Conservation (phyloP, 2,329 filamentous ascomycete genomes). For the Cytospora leucostoma region DNA sequence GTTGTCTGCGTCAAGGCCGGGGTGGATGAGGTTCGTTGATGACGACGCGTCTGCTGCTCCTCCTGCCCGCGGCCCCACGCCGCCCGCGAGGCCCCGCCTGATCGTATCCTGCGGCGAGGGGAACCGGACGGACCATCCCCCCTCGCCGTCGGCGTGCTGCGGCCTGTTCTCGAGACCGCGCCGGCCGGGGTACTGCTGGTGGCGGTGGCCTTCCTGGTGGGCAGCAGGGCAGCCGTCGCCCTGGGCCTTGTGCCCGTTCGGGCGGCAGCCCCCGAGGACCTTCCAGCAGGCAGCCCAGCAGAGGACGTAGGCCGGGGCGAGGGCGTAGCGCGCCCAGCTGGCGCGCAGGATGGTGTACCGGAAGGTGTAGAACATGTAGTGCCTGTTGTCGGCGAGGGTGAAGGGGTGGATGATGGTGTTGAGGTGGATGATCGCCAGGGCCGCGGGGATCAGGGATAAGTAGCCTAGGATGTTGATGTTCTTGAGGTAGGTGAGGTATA, state of each 20-base stretch:
- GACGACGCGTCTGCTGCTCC: neutral
- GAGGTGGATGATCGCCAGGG: constrained; percentile 59
- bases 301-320: constrained; percentile 69
- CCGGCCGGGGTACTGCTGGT: neutral
- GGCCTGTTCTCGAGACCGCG: constrained; percentile 26
- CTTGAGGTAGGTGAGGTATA: constrained; percentile 35
- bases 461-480: constrained; percentile 38
- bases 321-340: constrained; percentile 63
- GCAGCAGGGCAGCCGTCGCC: neutral
- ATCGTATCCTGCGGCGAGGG: neutral
- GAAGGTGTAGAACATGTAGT: constrained; percentile 98
- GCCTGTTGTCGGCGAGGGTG: constrained; percentile 91
- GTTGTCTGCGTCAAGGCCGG: constrained; percentile 30
- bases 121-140: neutral
- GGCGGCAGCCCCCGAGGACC: constrained; percentile 53
- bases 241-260: constrained; percentile 11
- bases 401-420: constrained; percentile 97
- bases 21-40: neutral
- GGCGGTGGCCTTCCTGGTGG: neutral
- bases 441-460: constrained; percentile 13
- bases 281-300: constrained; percentile 70
- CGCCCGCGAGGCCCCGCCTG: neutral
- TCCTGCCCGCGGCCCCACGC: neutral
- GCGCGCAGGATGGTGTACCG: constrained; percentile 74
- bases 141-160: neutral